Percentiles rank a stretch among this genome's conserved stretches.
phyloP scores from a whole-genome alignment of 495 filamentous ascomycete species.

The Wilcoxina mikolae region DNA sequence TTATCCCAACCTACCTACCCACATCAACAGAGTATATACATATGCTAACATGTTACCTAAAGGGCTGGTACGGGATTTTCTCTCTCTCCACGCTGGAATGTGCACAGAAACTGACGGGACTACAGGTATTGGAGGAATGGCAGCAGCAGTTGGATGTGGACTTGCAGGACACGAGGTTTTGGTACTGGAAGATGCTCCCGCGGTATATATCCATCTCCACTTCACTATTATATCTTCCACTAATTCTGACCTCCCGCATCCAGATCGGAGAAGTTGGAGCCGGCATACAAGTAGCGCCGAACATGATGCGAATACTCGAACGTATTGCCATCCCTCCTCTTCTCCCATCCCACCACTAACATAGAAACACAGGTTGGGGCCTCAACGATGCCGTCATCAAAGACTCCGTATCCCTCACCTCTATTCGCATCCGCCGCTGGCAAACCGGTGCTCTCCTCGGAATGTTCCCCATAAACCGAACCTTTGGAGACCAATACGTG shows the following conservation, averaged over 20 bases:
- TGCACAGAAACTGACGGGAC: not conserved
- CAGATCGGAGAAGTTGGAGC: slow-evolving; percentile 43
- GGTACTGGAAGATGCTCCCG: slow-evolving; percentile 5
- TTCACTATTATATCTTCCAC: not conserved
- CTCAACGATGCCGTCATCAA: slow-evolving; percentile 7
- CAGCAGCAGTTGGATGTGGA: slow-evolving; percentile 9
- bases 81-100: not conserved
- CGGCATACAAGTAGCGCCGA: slow-evolving; percentile 68
- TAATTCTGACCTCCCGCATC: slow-evolving; percentile 3
- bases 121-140: slow-evolving; percentile 9
- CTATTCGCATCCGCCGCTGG: slow-evolving; percentile 39
- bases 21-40: not conserved
- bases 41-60: not conserved
- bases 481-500: slow-evolving; percentile 57
- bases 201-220: not conserved
- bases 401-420: slow-evolving; percentile 5
- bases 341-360: slow-evolving; percentile 36
- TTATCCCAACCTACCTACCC: not conserved
- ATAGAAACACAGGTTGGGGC: not conserved
- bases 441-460: slow-evolving; percentile 18
- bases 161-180: slow-evolving; percentile 8
- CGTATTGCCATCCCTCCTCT: slow-evolving; percentile 11
- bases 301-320: slow-evolving; percentile 62
- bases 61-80: not conserved
- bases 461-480: slow-evolving; percentile 37